Evolutionary conservation across 495 filamentous ascomycete genomes (phyloP).

Genomic region (Aspergillus nidulans): DNA sequence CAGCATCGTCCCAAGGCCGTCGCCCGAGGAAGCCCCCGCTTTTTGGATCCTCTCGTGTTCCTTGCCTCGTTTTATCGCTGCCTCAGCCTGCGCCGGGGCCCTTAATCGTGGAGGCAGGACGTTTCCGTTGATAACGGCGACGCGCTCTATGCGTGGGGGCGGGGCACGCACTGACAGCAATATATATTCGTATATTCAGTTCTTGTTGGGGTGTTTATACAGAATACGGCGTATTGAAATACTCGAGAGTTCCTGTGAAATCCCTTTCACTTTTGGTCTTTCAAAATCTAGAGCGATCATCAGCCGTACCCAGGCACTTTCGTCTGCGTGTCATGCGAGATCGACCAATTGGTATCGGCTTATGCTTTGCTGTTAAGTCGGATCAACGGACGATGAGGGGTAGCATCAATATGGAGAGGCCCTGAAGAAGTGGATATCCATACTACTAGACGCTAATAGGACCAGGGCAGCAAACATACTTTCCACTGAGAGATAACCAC

Average conservation of each 20-base stretch:
- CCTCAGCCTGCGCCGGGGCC: slow-evolving; percentile 7
- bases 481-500: neutral
- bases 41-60: slow-evolving; percentile 1
- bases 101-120: neutral
- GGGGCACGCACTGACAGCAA: slow-evolving; percentile 1
- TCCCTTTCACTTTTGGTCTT: neutral
- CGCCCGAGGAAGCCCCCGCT: slow-evolving; percentile 1
- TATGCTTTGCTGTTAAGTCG: slow-evolving; percentile 3
- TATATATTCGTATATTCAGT: neutral
- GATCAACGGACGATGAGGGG: neutral
- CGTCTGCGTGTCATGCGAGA: neutral
- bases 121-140: neutral
- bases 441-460: neutral
- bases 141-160: slow-evolving; percentile 3
- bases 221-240: neutral
- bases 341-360: neutral
- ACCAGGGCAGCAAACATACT: neutral
- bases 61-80: slow-evolving; percentile 1
- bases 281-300: neutral
- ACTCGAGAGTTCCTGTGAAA: neutral
- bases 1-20: neutral
- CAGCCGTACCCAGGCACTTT: neutral
- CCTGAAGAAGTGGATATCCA: neutral
- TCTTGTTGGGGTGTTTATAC: too few species aligned
- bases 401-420: neutral